These are phyloP conservation scores for Orychophragmus violaceus DNA, from an alignment of 345 rosid species.

Conservation along the genomic window DNA sequence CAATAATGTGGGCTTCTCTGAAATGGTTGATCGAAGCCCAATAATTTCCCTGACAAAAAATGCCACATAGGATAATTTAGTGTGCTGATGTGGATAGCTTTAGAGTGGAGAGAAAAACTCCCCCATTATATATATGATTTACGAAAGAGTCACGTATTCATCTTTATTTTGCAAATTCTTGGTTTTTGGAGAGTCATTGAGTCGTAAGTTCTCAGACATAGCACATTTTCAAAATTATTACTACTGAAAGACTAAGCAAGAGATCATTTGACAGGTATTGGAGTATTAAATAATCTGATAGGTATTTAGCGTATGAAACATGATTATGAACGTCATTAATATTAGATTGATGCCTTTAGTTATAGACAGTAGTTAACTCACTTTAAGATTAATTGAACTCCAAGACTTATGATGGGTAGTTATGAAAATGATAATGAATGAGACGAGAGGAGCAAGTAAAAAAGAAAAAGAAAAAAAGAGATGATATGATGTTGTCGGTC, in stretches of 20 bases:
- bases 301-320: background rate
- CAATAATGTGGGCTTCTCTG: no score
- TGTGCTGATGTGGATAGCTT: no score
- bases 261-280: background rate
- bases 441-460: background rate
- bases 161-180: background rate
- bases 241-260: background rate
- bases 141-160: background rate
- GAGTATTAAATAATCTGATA: background rate
- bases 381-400: constrained; percentile 24
- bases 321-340: background rate
- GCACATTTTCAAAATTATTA: background rate
- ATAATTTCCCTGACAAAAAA: no score
- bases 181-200: background rate
- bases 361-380: constrained; percentile 3
- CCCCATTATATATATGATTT: no score
- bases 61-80: no score
- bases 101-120: no score
- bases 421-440: constrained; percentile 21
- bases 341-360: background rate
- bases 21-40: no score
- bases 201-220: background rate
- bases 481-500: constrained; percentile 22
- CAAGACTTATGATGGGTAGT: constrained; percentile 23
- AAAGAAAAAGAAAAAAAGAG: background rate